These are phyloP conservation scores for Aureobasidium sp. DNA, from an alignment of 2,329 filamentous ascomycete species.

Conservation along the genomic window DNA sequence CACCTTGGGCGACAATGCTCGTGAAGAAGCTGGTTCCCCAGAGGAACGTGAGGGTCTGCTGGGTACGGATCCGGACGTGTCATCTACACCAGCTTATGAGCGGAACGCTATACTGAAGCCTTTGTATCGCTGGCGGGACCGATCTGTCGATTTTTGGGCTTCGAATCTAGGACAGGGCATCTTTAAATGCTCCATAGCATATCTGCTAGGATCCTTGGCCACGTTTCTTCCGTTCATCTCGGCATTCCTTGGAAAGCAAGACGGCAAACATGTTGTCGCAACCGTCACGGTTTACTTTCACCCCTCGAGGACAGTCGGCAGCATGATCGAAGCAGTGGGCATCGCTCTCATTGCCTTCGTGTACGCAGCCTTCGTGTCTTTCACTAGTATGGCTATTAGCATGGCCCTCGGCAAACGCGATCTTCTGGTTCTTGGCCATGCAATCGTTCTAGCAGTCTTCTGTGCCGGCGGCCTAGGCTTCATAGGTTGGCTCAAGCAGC, in stretches of 20 bases:
- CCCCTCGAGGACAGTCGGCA: slow-evolving; percentile 75
- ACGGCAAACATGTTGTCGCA: slow-evolving; percentile 89
- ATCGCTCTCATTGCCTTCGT: slow-evolving; percentile 70
- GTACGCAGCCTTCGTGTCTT: slow-evolving; percentile 68
- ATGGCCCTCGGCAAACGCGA: slow-evolving; percentile 67
- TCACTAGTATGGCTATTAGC: slow-evolving; percentile 83
- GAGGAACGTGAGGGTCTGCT: slow-evolving; percentile 6
- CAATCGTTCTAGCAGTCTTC: slow-evolving; percentile 72
- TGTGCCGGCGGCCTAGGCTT: slow-evolving; percentile 81
- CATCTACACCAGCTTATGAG: not conserved
- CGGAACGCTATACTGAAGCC: slow-evolving; percentile 27
- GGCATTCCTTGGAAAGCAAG: slow-evolving; percentile 68
- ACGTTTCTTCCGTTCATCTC: slow-evolving; percentile 74
- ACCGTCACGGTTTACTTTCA: slow-evolving; percentile 95
- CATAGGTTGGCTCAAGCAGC: slow-evolving; percentile 48
- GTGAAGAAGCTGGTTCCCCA: not conserved
- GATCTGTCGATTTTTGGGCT: slow-evolving; percentile 50
- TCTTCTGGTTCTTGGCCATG: slow-evolving; percentile 65
- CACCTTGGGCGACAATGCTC: slow-evolving; percentile 11
- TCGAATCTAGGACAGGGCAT: slow-evolving; percentile 73
- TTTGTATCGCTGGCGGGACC: slow-evolving; percentile 29
- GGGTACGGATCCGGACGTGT: not conserved
- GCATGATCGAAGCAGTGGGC: slow-evolving; percentile 79
- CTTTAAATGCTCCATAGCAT: slow-evolving; percentile 85
- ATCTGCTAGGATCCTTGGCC: slow-evolving; percentile 75